Evolutionary conservation across 352 stramenopile genomes (phyloP), one percentile per base, ranked within the genome.

Genomic region (Phytophthora fragariae): DNA sequence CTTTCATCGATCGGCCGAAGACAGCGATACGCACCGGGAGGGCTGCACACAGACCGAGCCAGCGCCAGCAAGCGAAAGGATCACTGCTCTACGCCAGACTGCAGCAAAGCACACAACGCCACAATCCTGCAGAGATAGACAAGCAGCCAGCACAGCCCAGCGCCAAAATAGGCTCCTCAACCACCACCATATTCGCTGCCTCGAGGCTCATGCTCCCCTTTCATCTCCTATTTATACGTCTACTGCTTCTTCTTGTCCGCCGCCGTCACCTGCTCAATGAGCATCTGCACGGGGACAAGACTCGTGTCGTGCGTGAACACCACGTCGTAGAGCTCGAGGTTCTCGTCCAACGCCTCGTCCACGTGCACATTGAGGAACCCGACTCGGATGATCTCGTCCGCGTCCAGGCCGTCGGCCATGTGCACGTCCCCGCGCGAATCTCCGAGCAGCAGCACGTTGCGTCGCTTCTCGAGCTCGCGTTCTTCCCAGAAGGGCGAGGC

Each of bases 301-400:
- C 82, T 90, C 37, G 72, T 79, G 72, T 92, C 81, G 72, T 90
- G 72, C 10, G 81, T 85, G 64, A 90, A 75, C 55, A 92, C 84
- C 5, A 92, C 73, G 68, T 92, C 84, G 65, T 83, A 90, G 4
- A 82, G 61, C 41, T 68, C 44, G 46, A 92, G 73, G 61, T 90
- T 90, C 56, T 89, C 76, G 17, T 88, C 83, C 21, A 93, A 44
- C 14, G 65, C 59, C 44, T 93, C 86, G 17, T 90, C 65, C 37
- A 89, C 79, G 57, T 89, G 73, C 10, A 83, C 77, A 73, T 93
- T 93, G 24, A 93, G 75, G 56, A 93, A 93, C 0, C 86, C 84
- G 19, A 93, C 66, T n/a, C 81, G 80, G 33, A 95, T 79, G 68
- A 93, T 85, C 62, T 89, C 77, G 12, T 90, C 78, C 0, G 83